phyloP scores from a whole-genome alignment of 345 rosid species.

The Sonneratia caseolaris region DNA sequence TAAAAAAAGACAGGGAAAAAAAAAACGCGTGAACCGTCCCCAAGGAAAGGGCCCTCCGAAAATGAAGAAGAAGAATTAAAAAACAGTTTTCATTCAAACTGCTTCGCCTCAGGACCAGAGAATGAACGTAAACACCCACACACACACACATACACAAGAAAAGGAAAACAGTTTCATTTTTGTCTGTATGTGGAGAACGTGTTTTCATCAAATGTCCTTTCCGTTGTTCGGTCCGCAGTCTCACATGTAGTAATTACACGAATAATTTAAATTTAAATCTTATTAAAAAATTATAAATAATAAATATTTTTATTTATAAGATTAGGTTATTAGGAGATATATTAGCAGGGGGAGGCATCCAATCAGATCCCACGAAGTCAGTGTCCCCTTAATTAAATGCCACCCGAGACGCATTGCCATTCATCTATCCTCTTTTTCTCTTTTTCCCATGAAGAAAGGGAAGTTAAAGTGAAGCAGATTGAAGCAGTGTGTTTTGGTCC shows the following conservation, averaged over 20 bases:
- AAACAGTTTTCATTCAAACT: conserved; percentile 20
- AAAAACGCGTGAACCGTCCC: conserved; percentile 35
- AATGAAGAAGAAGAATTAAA: neutral
- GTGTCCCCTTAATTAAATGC: neutral
- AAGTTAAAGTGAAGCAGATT: neutral
- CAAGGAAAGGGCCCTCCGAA: neutral
- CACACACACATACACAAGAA: no score
- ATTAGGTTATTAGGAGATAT: no score
- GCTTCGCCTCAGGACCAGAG: conserved; percentile 17
- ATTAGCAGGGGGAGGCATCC: no score
- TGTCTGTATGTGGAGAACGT: neutral
- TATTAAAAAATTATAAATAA: no score
- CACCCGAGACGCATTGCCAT: neutral
- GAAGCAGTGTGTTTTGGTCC: neutral
- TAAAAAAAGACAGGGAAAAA: neutral
- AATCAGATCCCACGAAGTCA: neutral
- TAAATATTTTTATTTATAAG: no score
- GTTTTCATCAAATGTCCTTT: neutral
- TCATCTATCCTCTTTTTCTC: neutral
- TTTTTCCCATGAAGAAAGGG: neutral
- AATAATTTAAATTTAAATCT: no score
- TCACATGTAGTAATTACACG: no score
- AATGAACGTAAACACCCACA: neutral
- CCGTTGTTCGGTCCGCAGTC: no score
- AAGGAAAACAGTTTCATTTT: neutral